Evolutionary conservation across 192 early-diverging fungal species (phyloP), one percentile per base, ranked within the genome.

Genomic region (Mortierella hygrophila): DNA sequence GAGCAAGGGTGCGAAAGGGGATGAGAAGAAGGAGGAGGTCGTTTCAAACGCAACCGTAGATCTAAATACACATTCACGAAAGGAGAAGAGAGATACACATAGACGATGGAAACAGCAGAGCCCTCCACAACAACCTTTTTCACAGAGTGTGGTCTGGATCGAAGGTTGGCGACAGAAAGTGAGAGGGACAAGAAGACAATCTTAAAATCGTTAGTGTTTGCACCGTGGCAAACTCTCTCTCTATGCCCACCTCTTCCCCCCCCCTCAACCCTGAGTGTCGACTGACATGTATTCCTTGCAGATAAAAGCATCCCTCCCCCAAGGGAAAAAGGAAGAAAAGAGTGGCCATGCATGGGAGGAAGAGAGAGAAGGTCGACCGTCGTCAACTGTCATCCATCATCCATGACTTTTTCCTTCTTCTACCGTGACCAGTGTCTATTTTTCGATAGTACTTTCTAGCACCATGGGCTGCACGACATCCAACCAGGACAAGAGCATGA

Each of bases 181-280:
- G 38, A 11, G 20, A 35, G 23, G 69, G 35, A 70, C 23, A 41
- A 20, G 68, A 40, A 70, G 15, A 13, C 15, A 69, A 41, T 70
- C 41, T 70, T 70, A 41, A 70, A 38, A 70, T 70, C 16, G 38
- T 42, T 38, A 23, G 37, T 41, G 38, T 38, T 70, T 65, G 60
- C 60, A 65, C 29, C 60, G 60, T 65, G 60, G 60, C 60, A 65
- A 65, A 65, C 60, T 65, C 60, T 65, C n/a, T n/a, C 60, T 29
- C 29, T 32, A 0, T 57, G 21, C 16, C 55, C 21, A 9, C 15
- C 2, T 26, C 32, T 29, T 26, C 6, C 10, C 3, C 4, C 8
- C 15, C 9, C 15, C 32, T 65, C 26, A 11, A 65, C 60, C 60
- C 60, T 65, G 60, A 65, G 40, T 20, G 29, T 23, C 37, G 69